phyloP scores from a whole-genome alignment of 768 basidiomycete genomes.

The Trametopsis cervina region DNA sequence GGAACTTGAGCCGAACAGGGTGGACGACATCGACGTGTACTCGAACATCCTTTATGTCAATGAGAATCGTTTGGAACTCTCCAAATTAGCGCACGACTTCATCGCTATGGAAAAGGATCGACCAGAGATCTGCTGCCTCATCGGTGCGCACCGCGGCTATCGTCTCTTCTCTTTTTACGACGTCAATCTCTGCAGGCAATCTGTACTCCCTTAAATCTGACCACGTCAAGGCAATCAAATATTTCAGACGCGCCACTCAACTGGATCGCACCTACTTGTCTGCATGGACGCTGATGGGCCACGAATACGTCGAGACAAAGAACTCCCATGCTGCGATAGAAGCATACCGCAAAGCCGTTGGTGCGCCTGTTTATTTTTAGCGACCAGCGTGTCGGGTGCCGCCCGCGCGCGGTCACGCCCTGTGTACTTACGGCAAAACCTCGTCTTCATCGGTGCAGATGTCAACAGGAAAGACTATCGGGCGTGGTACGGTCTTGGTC shows the following conservation, averaged over 20 bases:
- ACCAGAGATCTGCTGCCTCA: slow-evolving; percentile 93
- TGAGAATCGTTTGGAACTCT: slow-evolving; percentile 81
- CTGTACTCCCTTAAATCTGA: slow-evolving; percentile 91
- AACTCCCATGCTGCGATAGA: slow-evolving; percentile 99
- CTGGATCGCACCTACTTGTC: slow-evolving; percentile 92
- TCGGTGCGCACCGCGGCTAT: slow-evolving; percentile 51
- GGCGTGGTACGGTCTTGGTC: slow-evolving; percentile 98
- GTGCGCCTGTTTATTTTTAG: slow-evolving; percentile 38
- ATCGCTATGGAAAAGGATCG: slow-evolving; percentile 84
- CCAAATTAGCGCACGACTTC: slow-evolving; percentile 88
- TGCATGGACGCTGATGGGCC: slow-evolving; percentile 99
- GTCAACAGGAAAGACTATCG: slow-evolving; percentile 95
- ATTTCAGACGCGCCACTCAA: slow-evolving; percentile 91
- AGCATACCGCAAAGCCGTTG: slow-evolving; percentile 91
- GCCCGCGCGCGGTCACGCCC: neutral
- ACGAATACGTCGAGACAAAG: slow-evolving; percentile 98
- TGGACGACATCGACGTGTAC: slow-evolving; percentile 93
- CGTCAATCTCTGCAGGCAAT: slow-evolving; percentile 61
- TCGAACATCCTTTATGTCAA: slow-evolving; percentile 97
- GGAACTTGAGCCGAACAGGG: slow-evolving; percentile 73
- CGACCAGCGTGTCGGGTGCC: too few relatives aligned
- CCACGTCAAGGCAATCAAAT: slow-evolving; percentile 93
- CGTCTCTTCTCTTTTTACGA: neutral
- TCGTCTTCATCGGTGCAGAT: slow-evolving; percentile 41
- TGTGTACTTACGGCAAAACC: neutral